Conservation (phyloP, 176 grass and related monocot genomes). For the Pontederia paniculata region DNA sequence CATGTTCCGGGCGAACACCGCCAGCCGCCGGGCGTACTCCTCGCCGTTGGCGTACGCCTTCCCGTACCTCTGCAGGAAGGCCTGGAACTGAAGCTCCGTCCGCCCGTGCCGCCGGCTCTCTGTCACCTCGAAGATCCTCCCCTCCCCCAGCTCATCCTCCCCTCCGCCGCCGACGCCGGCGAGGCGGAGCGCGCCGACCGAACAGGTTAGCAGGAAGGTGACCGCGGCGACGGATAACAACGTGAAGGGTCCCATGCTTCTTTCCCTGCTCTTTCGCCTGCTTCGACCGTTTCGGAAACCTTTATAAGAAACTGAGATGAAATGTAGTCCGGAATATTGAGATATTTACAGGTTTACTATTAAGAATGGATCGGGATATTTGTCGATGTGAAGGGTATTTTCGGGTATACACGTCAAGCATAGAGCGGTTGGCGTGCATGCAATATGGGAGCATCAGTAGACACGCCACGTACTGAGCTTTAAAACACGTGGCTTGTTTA, state of each 20-base stretch:
- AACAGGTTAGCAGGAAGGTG: not conserved
- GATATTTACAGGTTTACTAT: too few species aligned
- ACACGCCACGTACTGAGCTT: too few species aligned
- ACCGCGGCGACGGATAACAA: not conserved
- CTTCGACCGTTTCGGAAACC: too few species aligned
- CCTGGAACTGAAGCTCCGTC: constrained; percentile 35
- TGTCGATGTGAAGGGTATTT: too few species aligned
- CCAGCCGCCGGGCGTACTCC: constrained; percentile 49
- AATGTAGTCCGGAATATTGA: too few species aligned
- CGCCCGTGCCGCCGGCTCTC: not conserved
- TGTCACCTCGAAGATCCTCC: not conserved
- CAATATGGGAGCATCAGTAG: too few species aligned
- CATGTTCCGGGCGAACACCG: constrained; percentile 69
- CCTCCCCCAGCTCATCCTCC: not conserved
- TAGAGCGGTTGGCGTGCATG: too few species aligned
- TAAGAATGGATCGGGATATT: too few species aligned
- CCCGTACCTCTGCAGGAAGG: constrained; percentile 20
- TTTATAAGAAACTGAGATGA: too few species aligned
- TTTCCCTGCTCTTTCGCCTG: too few species aligned
- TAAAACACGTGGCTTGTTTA: too few species aligned
- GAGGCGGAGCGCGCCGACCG: not conserved
- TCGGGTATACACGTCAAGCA: too few species aligned
- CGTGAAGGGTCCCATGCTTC: not conserved
- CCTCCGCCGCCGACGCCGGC: not conserved
- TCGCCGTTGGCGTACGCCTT: constrained; percentile 40